Evolutionary conservation across 495 filamentous ascomycete genomes (phyloP).

Genomic region (Jackrogersella multiformis): DNA sequence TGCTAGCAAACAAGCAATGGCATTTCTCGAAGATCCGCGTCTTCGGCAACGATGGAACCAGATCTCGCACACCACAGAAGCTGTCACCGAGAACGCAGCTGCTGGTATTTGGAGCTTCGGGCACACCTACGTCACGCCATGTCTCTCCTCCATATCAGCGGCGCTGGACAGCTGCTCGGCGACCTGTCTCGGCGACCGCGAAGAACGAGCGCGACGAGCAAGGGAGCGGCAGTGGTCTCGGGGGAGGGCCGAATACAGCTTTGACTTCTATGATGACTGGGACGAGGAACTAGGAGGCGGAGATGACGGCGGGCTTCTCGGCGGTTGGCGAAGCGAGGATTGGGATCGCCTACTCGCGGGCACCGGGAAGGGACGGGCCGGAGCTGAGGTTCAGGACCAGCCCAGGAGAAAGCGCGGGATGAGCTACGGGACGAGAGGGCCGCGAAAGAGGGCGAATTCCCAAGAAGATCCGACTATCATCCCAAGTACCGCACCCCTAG

Average conservation of each 20-base stretch:
- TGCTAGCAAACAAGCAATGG: too few species aligned
- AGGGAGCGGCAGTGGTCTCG: slow-evolving; percentile 64
- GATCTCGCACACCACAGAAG: slow-evolving; percentile 89
- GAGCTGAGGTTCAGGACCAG: slow-evolving; percentile 64
- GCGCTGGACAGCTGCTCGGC: slow-evolving; percentile 75
- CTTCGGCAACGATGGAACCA: slow-evolving; percentile 94
- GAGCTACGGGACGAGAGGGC: slow-evolving; percentile 83
- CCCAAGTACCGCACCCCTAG: slow-evolving; percentile 83
- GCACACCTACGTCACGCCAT: slow-evolving; percentile 85
- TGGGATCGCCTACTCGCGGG: slow-evolving; percentile 87
- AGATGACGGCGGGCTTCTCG: slow-evolving; percentile 66
- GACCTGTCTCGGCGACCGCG: slow-evolving; percentile 75
- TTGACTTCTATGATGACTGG: slow-evolving; percentile 99
- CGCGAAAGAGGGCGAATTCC: slow-evolving; percentile 71
- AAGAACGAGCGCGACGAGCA: slow-evolving; percentile 75
- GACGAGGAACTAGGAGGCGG: slow-evolving; percentile 76
- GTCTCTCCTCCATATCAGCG: slow-evolving; percentile 70
- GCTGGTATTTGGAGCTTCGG: slow-evolving; percentile 88
- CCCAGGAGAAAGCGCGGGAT: slow-evolving; percentile 79
- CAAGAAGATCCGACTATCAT: slow-evolving; percentile 90
- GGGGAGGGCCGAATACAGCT: slow-evolving; percentile 79
- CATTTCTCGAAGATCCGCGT: slow-evolving; percentile 84
- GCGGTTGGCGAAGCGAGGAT: slow-evolving; percentile 79
- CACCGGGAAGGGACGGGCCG: slow-evolving; percentile 63
- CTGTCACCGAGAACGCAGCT: slow-evolving; percentile 89